These are phyloP conservation scores for Candida sphagnicola DNA, from an alignment of 805 yeast species.

Conservation along the genomic window DNA sequence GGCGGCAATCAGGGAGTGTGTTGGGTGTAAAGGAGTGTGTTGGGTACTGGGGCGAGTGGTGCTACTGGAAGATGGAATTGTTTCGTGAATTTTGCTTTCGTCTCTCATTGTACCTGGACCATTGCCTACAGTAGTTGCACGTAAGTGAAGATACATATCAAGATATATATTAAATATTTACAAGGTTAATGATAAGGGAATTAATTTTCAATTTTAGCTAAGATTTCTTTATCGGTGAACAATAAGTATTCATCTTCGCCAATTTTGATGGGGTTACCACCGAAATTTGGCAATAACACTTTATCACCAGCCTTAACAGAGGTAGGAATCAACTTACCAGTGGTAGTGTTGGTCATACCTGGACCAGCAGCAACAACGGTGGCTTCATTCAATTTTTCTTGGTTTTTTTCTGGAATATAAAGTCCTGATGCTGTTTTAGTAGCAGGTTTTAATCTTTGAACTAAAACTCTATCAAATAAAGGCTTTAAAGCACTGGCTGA, in stretches of 20 bases:
- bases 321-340: conserved; percentile 69
- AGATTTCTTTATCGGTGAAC: conserved; percentile 90
- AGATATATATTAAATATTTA: no score
- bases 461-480: conserved; percentile 91
- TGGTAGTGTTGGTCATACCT: conserved; percentile 68
- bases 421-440: conserved; percentile 90
- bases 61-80: no score
- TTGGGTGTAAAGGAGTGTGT: no score
- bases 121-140: no score
- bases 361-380: conserved; percentile 94
- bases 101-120: no score
- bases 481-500: conserved; percentile 88
- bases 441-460: conserved; percentile 90
- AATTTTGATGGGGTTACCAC: conserved; percentile 86
- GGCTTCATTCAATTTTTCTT: conserved; percentile 89
- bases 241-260: conserved; percentile 78
- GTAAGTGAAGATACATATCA: no score
- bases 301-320: conserved; percentile 87
- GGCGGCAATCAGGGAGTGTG: no score
- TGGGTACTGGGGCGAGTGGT: no score
- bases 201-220: conserved; percentile 72
- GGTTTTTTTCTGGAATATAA: conserved; percentile 93
- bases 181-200: background rate
- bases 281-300: conserved; percentile 91
- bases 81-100: no score